Conservation (phyloP, 2,329 filamentous ascomycete genomes). For the Fusarium sp. region DNA sequence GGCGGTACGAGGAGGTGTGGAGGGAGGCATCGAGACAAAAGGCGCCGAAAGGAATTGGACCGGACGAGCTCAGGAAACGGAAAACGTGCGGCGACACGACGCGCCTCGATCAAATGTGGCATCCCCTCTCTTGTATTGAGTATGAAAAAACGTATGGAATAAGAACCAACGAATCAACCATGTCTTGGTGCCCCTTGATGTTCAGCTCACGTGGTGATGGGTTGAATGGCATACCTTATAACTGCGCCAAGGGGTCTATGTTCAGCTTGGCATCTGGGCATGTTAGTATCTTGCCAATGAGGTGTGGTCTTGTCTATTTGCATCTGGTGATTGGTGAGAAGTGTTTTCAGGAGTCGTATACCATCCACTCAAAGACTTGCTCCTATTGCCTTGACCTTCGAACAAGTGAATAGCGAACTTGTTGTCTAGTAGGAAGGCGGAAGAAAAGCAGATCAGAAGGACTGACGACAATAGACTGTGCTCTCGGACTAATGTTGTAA, state of each 20-base stretch:
- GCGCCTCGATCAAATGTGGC: conserved; percentile 47
- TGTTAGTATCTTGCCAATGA: not conserved
- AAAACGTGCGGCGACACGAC: conserved; percentile 41
- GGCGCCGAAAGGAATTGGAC: conserved; percentile 21
- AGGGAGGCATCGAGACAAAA: conserved; percentile 16
- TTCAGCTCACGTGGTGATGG: not conserved
- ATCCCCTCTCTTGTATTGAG: conserved; percentile 56
- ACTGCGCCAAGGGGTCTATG: not conserved
- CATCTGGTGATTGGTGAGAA: not conserved
- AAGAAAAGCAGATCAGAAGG: not conserved
- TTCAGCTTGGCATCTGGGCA: not conserved
- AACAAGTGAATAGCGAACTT: not conserved
- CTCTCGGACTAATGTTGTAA: not conserved
- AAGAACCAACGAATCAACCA: conserved; percentile 24
- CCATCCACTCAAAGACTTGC: not conserved
- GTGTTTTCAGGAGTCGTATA: not conserved
- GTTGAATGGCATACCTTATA: not conserved
- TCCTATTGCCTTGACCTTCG: not conserved
- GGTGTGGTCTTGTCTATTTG: not conserved
- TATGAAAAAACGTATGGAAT: conserved; percentile 37
- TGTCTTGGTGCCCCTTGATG: not conserved
- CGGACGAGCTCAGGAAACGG: conserved; percentile 20
- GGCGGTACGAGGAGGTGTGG: conserved; percentile 17
- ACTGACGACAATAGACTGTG: not conserved
- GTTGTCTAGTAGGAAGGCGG: rapidly evolving